Base-by-base conservation (phyloP, 2,329 filamentous ascomycete genomes). In the Exophiala dermatitidis region DNA sequence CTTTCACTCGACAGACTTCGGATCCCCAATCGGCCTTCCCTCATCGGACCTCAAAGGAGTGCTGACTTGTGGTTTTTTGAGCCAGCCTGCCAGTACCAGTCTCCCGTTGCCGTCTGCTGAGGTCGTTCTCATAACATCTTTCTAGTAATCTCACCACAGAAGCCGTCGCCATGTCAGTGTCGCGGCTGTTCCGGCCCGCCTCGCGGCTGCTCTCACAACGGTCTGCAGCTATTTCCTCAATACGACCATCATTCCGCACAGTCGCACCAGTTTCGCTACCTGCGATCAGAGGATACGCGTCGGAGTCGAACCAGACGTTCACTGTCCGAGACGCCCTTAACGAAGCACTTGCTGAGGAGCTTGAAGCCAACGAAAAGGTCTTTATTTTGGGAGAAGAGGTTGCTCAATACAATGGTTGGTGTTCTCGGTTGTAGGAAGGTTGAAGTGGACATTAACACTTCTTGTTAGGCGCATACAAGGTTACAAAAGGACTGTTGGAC, bases 351-450 rank as follows among this genome's bases (percentile, higher is more conserved):
- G 90, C 90, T 45, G 93, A 98, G 78, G 93, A 98, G 80, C 84
- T 98, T 73, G 90, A 96, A 79, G 71, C 74, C 69, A 95, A 98
- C 74, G 80, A 85, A 61, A 97, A 96, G 80, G 90, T 96, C 65
- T 98, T 96, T 73, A 77, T 98, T 64, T 74, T 98, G 54, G 93
- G 93, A 67, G 93, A 98, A 80, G 93, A 98, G 78, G 93, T 98
- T 68, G 93, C 93, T 67, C 93, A 98, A 77, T 98, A 98, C 80
- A 98, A 98, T 74, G 93, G 93, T 79, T 91, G 91, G 79, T 82
- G 29, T 19, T 31, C 8, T 19, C 43, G 12, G 31, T 36, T 3
- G 28, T 5, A 6, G 5, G 26, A 34, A 40, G 19, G n/a, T 12
- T 28, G 12, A 28, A 5, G 19, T n/a, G 43, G 19, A 37, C 7